A percentile compares a stretch with the other conserved stretches of the same genome.
Evolutionary conservation across 2,329 filamentous ascomycete species (phyloP).

Genomic region (Aspergillus quadrilineatus): DNA sequence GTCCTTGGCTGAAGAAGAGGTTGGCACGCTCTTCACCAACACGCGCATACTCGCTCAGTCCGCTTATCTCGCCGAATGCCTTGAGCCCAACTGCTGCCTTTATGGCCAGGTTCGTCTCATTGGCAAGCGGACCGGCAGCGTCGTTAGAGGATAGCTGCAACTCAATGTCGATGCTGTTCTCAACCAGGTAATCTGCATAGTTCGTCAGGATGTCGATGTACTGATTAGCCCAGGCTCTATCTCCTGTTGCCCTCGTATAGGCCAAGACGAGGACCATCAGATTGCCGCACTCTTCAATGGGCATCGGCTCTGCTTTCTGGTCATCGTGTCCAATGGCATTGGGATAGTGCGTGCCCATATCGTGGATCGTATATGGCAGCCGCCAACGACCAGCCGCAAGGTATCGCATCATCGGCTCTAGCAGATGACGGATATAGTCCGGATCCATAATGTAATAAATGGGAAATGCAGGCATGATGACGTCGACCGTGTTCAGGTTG

Average conservation of each 20-base stretch:
- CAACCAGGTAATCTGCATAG: conserved; percentile 45
- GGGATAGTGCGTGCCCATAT: conserved; percentile 44
- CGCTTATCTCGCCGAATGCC: conserved; percentile 44
- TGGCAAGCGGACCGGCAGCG: conserved; percentile 40
- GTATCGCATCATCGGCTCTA: conserved; percentile 47
- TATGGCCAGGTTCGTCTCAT: conserved; percentile 50
- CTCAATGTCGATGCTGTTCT: conserved; percentile 40
- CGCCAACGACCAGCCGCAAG: conserved; percentile 41
- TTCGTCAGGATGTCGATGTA: conserved; percentile 36
- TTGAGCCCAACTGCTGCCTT: conserved; percentile 50
- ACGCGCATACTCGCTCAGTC: conserved; percentile 36
- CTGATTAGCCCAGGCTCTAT: conserved; percentile 36
- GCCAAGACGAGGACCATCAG: conserved; percentile 40
- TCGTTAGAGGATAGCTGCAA: conserved; percentile 47
- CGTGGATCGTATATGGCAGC: conserved; percentile 42
- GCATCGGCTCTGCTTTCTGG: conserved; percentile 43
- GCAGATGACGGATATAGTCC: conserved; percentile 44
- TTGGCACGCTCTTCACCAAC: conserved; percentile 37
- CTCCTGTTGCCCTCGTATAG: conserved; percentile 41
- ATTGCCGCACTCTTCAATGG: conserved; percentile 44
- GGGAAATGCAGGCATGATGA: conserved; percentile 46
- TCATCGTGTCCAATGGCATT: conserved; percentile 43
- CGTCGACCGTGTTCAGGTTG: conserved; percentile 46
- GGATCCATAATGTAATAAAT: conserved; percentile 46
- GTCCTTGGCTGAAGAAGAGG: conserved; percentile 35